Evolutionary conservation across 1,284 basidiomycete genomes (phyloP).

Genomic region (Tetrapyrgos nigripes): DNA sequence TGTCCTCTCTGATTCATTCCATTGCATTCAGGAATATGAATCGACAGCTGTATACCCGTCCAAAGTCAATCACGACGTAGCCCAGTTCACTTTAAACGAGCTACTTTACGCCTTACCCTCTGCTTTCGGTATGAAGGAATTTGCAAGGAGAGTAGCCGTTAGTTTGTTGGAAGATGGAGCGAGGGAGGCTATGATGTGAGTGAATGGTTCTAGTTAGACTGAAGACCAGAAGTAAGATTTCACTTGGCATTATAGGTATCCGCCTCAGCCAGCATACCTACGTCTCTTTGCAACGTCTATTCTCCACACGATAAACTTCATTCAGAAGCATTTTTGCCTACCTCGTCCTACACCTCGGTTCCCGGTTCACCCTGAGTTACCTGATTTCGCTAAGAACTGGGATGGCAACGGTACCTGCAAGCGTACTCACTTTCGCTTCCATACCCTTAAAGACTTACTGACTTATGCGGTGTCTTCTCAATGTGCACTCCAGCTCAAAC

Average conservation of each 20-base stretch:
- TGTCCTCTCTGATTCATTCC: no score
- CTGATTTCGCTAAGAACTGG: background rate
- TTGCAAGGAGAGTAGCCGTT: slow-evolving; percentile 36
- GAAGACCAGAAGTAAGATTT: no score
- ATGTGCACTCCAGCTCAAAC: no score
- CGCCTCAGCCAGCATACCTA: slow-evolving; percentile 37
- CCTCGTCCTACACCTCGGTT: slow-evolving; percentile 26
- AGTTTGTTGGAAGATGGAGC: slow-evolving; percentile 47
- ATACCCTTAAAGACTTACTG: no score
- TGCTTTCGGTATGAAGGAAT: slow-evolving; percentile 40
- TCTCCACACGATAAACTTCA: slow-evolving; percentile 30
- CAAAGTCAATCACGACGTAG: slow-evolving; percentile 43
- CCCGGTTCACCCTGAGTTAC: slow-evolving; percentile 33
- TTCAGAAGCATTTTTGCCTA: slow-evolving; percentile 42
- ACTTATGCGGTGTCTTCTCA: no score
- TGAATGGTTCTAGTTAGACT: slow-evolving; percentile 5
- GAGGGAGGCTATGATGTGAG: slow-evolving; percentile 51
- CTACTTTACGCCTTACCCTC: slow-evolving; percentile 43
- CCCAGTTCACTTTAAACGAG: slow-evolving; percentile 43
- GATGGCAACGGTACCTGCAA: no score
- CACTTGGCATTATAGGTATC: slow-evolving; percentile 32
- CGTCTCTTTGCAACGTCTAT: slow-evolving; percentile 27
- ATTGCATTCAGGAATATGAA: background rate
- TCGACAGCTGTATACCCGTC: slow-evolving; percentile 29
- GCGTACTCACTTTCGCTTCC: no score